phyloP scores from a whole-genome alignment of 768 basidiomycete species.

The Rhizopogon sp. region DNA sequence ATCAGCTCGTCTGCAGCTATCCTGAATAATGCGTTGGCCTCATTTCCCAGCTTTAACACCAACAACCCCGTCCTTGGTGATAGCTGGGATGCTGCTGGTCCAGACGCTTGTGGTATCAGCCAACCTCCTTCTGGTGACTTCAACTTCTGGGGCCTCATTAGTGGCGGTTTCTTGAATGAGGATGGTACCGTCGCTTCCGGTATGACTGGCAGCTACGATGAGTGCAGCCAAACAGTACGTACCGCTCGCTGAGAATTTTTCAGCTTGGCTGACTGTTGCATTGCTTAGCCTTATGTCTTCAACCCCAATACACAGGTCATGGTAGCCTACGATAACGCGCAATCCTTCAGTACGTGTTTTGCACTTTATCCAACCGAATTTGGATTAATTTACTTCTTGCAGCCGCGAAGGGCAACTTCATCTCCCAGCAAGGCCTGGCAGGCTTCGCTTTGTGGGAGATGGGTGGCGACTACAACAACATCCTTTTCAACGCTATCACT shows the following conservation, averaged over 20 bases:
- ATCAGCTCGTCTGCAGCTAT: slow-evolving; percentile 21
- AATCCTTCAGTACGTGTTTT: slow-evolving; percentile 46
- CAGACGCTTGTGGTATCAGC: slow-evolving; percentile 56
- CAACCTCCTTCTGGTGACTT: slow-evolving; percentile 51
- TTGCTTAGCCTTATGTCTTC: slow-evolving; percentile 61
- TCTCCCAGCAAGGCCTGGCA: slow-evolving; percentile 25
- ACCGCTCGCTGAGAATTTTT: background rate
- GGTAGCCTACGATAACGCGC: slow-evolving; percentile 62
- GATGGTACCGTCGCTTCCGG: slow-evolving; percentile 45
- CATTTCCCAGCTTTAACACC: slow-evolving; percentile 50
- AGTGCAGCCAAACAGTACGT: slow-evolving; percentile 72
- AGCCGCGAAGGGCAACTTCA: slow-evolving; percentile 41
- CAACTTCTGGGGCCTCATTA: slow-evolving; percentile 60
- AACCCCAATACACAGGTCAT: slow-evolving; percentile 45
- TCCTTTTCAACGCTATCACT: slow-evolving; percentile 29
- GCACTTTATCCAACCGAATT: too few species aligned
- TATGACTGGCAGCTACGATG: slow-evolving; percentile 51
- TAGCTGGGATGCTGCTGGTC: slow-evolving; percentile 46
- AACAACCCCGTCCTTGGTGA: slow-evolving; percentile 46
- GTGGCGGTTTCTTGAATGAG: slow-evolving; percentile 46
- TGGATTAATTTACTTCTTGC: slow-evolving; percentile 3
- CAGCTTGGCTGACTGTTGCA: slow-evolving; percentile 1
- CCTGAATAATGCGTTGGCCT: slow-evolving; percentile 27
- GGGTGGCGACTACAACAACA: slow-evolving; percentile 35
- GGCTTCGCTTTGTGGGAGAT: slow-evolving; percentile 45